These are phyloP conservation scores for grape (Vitis vinifera) DNA, from an alignment of 164 flowering plant genomes.

Conservation along the genomic window ASM3070453v1 NC_081817.1:20680001-20680500, in stretches of 20 bases:
- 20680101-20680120: conserved; percentile 86
- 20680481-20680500: conserved; percentile 82
- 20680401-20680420: conserved; percentile 18
- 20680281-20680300: conserved; percentile 85
- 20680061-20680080: conserved; percentile 35
- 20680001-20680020: conserved; percentile 94
- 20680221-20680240: neutral
- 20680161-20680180: conserved; percentile 81
- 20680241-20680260: too few relatives aligned
- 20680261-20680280: neutral
- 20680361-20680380: conserved; percentile 26
- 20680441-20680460: conserved; percentile 53
- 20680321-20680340: conserved; percentile 52
- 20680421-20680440: conserved; percentile 24
- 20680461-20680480: conserved; percentile 71
- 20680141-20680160: conserved; percentile 71
- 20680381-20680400: conserved; percentile 29
- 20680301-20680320: conserved; percentile 64
- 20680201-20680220: neutral
- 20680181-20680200: conserved; percentile 75
- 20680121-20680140: conserved; percentile 91
- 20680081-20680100: conserved; percentile 67
- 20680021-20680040: conserved; percentile 54
- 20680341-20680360: conserved; percentile 70
- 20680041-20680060: conserved; percentile 21